Evolutionary conservation across 2,329 filamentous ascomycete species (phyloP), one percentile per base, ranked within the genome.

Genomic region (Aspergillus uvarum): DNA sequence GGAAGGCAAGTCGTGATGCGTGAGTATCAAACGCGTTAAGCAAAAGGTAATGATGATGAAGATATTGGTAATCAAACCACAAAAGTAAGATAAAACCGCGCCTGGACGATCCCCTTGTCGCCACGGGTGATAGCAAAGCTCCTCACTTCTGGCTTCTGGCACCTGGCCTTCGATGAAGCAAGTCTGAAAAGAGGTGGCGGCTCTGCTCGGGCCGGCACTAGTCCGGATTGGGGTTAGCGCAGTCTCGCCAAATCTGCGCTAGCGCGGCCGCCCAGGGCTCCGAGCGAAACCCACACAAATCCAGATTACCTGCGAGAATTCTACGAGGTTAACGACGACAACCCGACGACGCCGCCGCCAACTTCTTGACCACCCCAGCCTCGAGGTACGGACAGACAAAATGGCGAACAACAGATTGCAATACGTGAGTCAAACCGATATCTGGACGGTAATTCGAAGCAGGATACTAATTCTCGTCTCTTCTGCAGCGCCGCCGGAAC

Each of bases 401-500:
- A 83, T 83, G 81, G 67, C 77, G 69, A 81, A 80, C 76, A 80
- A 79, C 75, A 80, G 81, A 81, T 75, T 83, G 71, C 75, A 78
- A 78, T 79, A 77, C 76, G 77, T 79, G 71, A 77, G 77, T 75
- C 56, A 62, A 19, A 19, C 47, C 54, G 51, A 56, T 38, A 59
- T 7, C 32, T 2, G 54, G 8, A 35, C 47, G 14, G 6, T 47
- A 51, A 48, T 48, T 53, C 16, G 29, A 47, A 21, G 60, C 47
- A 49, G 50, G 58, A 63, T 69, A 59, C 69, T 76, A 68, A 77
- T 56, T 10, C 16, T 60, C 42, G 56, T 69, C 65, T 58, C 58
- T 64, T 63, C 61, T 62, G 54, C 75, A 90, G 85, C 87, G 89
- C 82, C 88, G 89, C 79, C 87, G 89, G 79, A 91, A 91, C 84